Evolutionary conservation across 345 rosid species (phyloP), one percentile per base, ranked within the genome.

Genomic region (Syzygium oleosum): DNA sequence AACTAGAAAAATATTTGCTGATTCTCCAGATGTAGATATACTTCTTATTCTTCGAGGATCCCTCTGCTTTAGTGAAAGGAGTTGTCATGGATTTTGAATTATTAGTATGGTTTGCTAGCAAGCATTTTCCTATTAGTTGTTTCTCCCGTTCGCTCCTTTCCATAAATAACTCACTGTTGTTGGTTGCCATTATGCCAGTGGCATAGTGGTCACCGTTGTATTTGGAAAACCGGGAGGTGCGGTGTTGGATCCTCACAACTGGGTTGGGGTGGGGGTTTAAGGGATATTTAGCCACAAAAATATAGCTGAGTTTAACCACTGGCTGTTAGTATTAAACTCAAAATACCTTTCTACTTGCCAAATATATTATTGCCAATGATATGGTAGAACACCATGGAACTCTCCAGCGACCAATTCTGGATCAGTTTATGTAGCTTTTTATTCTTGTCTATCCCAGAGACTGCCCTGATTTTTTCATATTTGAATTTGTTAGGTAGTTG

Each of bases 401-500:
- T 59, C 65, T 59, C 31, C 65, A 59, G 31, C 7, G 3, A 27
- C 31, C 65, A 59, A 59, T 59, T 59, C 31, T 59, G 65, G 65
- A 59, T 59, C 65, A 34, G 49, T 73, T 34, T 73, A 34, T 73
- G 80, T 49, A 38, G 52, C n/a, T 56, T n/a, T 78, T 15, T 86
- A 56, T 38, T 53, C n/a, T 43, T 87, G 51, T 12, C 73, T 46
- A 59, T 34, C 6, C 9, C 13, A 25, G 22, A 41, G 27, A 21
- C 15, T 88, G 61, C 38, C 41, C 86, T 87, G 77, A 46, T 73
- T 89, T 91, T 9, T 38, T 52, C 58, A 38, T 87, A 51, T 88
- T 65, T 89, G 46, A 52, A 84, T 89, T 55, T 59, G 87, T 52
- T 89, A 97, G 99, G 99, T 97, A 73, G 98, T 96, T 73, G 99